A percentile compares a stretch with the other conserved stretches of the same genome.
These are phyloP conservation scores for Akanthomyces dipterigenus DNA, from an alignment of 2,329 filamentous ascomycete species.

Conservation along the genomic window DNA sequence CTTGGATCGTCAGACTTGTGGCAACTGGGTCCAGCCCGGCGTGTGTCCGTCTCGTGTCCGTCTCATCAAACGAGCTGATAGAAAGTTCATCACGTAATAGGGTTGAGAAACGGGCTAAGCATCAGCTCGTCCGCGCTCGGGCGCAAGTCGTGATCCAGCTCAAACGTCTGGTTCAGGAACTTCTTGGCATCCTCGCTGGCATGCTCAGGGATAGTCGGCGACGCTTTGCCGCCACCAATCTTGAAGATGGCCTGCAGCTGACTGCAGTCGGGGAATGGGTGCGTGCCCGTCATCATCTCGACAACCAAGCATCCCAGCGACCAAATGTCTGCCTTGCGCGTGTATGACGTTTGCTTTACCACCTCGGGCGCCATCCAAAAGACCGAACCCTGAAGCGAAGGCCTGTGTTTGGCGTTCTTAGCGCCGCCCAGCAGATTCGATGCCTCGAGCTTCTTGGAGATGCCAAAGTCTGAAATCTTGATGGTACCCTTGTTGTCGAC, in stretches of 20 bases:
- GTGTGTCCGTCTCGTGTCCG: neutral
- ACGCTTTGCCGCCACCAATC: conserved; percentile 81
- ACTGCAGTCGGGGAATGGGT: conserved; percentile 94
- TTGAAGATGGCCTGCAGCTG: conserved; percentile 98
- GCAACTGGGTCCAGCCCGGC: conserved; percentile 5
- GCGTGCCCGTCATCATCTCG: conserved; percentile 97
- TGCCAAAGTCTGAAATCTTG: conserved; percentile 98
- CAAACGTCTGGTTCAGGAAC: conserved; percentile 86
- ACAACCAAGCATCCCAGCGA: conserved; percentile 93
- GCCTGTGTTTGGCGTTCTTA: conserved; percentile 60
- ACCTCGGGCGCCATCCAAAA: conserved; percentile 99
- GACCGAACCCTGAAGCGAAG: conserved; percentile 89
- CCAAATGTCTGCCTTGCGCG: conserved; percentile 98
- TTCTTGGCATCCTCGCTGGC: conserved; percentile 76
- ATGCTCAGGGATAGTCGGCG: conserved; percentile 80
- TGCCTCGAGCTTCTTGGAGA: conserved; percentile 94
- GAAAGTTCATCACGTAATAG: conserved; percentile 49
- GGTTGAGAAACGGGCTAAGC: conserved; percentile 72
- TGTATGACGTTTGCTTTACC: conserved; percentile 95
- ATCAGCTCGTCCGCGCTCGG: conserved; percentile 89
- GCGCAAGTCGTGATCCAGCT: conserved; percentile 87
- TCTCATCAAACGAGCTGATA: neutral
- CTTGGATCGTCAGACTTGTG: neutral
- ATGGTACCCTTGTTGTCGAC: conserved; percentile 98
- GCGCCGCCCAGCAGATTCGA: conserved; percentile 70